Base-by-base conservation (phyloP, 345 rosid genomes). In the Eucalyptus melliodora region DNA sequence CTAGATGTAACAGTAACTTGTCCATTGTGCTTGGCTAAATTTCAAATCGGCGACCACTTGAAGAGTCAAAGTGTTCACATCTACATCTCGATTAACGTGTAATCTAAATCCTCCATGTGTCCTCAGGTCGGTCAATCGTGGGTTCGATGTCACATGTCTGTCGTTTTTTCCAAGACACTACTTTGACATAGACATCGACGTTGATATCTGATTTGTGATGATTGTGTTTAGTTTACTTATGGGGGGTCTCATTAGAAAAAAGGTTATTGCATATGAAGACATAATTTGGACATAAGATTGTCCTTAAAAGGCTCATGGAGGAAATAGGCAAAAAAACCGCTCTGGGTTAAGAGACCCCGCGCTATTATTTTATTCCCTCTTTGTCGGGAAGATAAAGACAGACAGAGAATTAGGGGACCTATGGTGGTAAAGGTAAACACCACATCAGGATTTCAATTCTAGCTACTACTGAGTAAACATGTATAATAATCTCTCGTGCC, bases 251-350 rank as follows among this genome's bases (percentile, higher is more conserved):
- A 6, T 21, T 37, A 5, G 42, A 77, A 40, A 10, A 11, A 21
- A 3, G 47, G 27, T 21, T 11, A 11, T 77, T 77, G 83, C 47
- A 40, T 21, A 7, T 37, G 27, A 77, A 40, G 8, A 21, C 27
- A 37, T 19, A 6, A 10, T 49, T 49, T 49, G 50, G 16, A 49
- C 1, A 0, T 49, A 1, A 13, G 50, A 0, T 1, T 1, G 16
- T 49, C 0, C 6, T 49, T 13, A 49, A 49, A 49, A 49, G 50
- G 50, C 15, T 49, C 6, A 49, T 2, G 6, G 16, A 49, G 6
- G 6, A 49, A 49, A 13, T 5, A 13, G 0, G 6, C 0, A 2
- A 0, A 0, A 49, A 14, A 49, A 49, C 0, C 15, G 6, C 2
- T 0, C 2, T 49, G 2, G 2, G 16, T 5, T 49, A 6, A 13